Conservation (phyloP, 306 rosid genomes). For the Vigna radiata region DNA sequence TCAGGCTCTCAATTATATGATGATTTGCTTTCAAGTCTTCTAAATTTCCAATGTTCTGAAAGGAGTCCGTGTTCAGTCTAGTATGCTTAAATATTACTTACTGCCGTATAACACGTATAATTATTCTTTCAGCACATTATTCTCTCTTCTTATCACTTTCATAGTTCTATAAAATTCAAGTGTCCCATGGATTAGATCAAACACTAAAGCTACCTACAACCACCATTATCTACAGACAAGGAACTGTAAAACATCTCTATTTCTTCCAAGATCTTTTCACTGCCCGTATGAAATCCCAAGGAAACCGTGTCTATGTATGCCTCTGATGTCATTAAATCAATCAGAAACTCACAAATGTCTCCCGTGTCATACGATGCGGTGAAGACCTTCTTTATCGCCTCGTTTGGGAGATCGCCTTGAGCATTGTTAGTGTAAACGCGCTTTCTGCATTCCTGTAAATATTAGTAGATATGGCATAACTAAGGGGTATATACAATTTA, state of each 20-base stretch:
- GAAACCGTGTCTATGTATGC: slow-evolving; percentile 49
- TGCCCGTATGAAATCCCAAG: slow-evolving; percentile 45
- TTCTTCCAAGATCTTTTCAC: slow-evolving; percentile 62
- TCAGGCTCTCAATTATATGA: no score
- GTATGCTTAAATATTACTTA: no score
- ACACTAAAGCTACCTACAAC: slow-evolving; percentile 28
- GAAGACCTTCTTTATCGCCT: slow-evolving; percentile 49
- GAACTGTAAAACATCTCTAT: slow-evolving; percentile 69
- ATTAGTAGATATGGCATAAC: slow-evolving; percentile 25
- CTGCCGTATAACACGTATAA: no score
- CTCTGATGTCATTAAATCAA: slow-evolving; percentile 69
- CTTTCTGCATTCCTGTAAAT: slow-evolving; percentile 59
- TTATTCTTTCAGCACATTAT: no score
- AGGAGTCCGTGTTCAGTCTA: no score
- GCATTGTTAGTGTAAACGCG: slow-evolving; percentile 52
- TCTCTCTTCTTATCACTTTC: no score
- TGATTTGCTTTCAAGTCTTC: no score
- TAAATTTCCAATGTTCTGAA: no score
- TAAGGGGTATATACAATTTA: not conserved
- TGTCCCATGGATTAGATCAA: slow-evolving; percentile 24
- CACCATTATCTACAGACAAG: slow-evolving; percentile 53
- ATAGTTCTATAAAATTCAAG: not conserved
- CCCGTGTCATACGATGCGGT: slow-evolving; percentile 51
- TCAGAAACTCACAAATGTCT: slow-evolving; percentile 66
- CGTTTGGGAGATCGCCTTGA: slow-evolving; percentile 45